Evolutionary conservation across 805 yeast genomes (phyloP).

Genomic region (Schwanniomyces yamadae): DNA sequence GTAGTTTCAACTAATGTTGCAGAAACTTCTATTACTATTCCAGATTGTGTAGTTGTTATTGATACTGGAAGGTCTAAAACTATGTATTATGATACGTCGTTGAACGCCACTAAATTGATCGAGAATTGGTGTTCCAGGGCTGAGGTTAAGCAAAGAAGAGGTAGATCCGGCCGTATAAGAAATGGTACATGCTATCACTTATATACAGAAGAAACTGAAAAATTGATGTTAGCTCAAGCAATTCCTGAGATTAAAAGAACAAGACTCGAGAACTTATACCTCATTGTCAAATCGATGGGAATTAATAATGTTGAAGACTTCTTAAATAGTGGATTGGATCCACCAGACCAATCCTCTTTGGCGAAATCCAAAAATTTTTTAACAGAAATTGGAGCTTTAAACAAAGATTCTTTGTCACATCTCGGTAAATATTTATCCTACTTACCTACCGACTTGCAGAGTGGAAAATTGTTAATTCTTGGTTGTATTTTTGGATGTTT

Average conservation of each 20-base stretch:
- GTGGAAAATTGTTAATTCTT: conserved; percentile 77
- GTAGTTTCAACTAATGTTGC: conserved; percentile 93
- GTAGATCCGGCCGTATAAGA: conserved; percentile 96
- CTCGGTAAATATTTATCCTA: conserved; percentile 78
- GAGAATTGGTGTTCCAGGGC: conserved; percentile 91
- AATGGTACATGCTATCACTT: conserved; percentile 80
- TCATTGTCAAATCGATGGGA: conserved; percentile 88
- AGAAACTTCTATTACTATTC: conserved; percentile 94
- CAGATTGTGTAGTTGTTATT: conserved; percentile 89
- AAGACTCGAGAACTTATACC: conserved; percentile 76
- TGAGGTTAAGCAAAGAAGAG: conserved; percentile 86
- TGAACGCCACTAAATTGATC: conserved; percentile 66
- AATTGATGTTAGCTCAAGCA: conserved; percentile 66
- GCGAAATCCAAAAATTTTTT: conserved; percentile 51
- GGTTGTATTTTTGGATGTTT: conserved; percentile 84
- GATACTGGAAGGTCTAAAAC: conserved; percentile 87
- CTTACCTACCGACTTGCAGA: conserved; percentile 82
- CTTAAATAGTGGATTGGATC: conserved; percentile 73
- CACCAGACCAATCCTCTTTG: conserved; percentile 62
- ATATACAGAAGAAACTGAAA: conserved; percentile 59
- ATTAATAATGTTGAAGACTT: conserved; percentile 68
- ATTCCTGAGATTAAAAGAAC: conserved; percentile 87
- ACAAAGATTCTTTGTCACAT: conserved; percentile 53
- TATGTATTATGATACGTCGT: conserved; percentile 63
- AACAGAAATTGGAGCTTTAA: conserved; percentile 72